A percentile compares a stretch with the other conserved stretches of the same genome.
These are phyloP conservation scores for Lactarius indigo DNA, from an alignment of 768 basidiomycete genomes.

Conservation along the genomic window DNA sequence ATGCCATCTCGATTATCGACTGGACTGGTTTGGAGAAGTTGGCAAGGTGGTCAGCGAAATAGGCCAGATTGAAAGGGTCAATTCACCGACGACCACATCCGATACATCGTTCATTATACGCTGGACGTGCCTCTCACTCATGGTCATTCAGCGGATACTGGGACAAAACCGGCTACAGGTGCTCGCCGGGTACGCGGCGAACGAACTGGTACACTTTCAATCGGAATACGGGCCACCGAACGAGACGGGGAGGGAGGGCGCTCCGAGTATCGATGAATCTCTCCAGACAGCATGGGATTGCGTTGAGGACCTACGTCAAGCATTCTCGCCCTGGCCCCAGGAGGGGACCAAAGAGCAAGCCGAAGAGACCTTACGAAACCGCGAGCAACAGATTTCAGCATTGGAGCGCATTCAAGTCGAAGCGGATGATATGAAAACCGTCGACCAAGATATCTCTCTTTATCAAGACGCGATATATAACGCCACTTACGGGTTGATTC, in stretches of 20 bases:
- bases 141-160: neutral
- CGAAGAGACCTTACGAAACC: neutral
- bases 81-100: neutral
- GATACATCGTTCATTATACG: neutral
- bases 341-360: neutral
- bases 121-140: neutral
- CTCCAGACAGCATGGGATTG: neutral
- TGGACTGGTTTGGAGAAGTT: neutral
- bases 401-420: neutral
- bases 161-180: neutral
- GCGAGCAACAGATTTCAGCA: neutral
- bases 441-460: neutral
- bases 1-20: neutral
- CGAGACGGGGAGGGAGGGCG: neutral
- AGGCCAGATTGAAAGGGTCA: neutral
- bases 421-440: neutral
- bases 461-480: neutral
- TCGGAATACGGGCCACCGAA: neutral
- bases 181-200: neutral
- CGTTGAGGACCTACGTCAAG: neutral
- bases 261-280: neutral
- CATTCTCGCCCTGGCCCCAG: neutral
- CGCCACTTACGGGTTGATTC: neutral
- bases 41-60: neutral
- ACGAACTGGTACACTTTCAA: neutral